Base-by-base conservation (phyloP, 495 filamentous ascomycete genomes). In the Cudoniella acicularis region DNA sequence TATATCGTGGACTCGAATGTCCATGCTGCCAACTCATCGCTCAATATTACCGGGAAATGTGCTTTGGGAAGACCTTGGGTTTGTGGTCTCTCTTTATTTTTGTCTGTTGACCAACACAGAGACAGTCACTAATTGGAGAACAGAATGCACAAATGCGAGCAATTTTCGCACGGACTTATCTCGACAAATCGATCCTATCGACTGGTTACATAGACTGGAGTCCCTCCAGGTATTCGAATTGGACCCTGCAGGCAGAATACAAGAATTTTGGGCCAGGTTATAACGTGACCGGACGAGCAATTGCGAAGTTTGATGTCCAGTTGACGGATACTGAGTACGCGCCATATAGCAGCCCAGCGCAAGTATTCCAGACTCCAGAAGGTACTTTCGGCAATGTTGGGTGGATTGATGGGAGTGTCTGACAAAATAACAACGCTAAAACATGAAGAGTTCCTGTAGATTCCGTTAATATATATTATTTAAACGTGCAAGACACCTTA, bases 221-320 rank as follows among this genome's bases (percentile, higher is more conserved):
- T 45, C 54, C 65, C 1, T 65, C 68, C 13, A 62, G 79, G 22
- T 73, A 77, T 41, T 66, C 66, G 18, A 73, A 73, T 23, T 66
- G 64, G 45, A 85, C 82, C 17, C 54, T 81, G 17, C 77, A 80
- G 76, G 82, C 82, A 6, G 82, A 84, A 67, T 84, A 80, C 64
- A 49, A 70, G 48, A 69, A 71, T 43, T 79, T 67, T 60, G 83
- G 83, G 10, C 79, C 80, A 0, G 83, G 83, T 0, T 84, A 79
- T 65, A 80, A 84, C 63, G 61, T 51, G 13, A 78, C 76, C 0
- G 82, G 71, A 0, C 68, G 83, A 21, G 52, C 62, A 17, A 70
- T 63, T 1, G 72, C 70, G 0, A 72, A 72, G 49, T 71, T 80
- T 45, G 76, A 74, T 9, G 73, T 71, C 8, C 66, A 80, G 40